A percentile compares a stretch with the other conserved stretches of the same genome.
Conservation (phyloP, 352 stramenopile species). For the Phytophthora litchii region DNA sequence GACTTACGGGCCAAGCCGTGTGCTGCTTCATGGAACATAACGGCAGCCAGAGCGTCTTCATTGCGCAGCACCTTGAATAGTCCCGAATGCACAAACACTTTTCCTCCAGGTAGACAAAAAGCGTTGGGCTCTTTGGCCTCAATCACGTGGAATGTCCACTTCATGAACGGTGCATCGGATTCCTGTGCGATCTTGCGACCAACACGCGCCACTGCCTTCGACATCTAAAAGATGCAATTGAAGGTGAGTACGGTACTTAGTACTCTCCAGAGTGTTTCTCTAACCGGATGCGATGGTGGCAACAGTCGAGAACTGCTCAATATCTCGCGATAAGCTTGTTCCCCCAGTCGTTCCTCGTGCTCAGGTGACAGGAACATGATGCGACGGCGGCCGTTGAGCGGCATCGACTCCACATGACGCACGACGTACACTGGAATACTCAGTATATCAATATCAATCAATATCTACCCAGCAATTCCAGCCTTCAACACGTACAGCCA, state of each 20-base stretch:
- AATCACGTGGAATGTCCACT: constrained; percentile 79
- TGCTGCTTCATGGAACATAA: constrained; percentile 77
- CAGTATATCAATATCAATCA: not conserved
- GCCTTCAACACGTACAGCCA: constrained; percentile 27
- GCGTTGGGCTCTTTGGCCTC: constrained; percentile 71
- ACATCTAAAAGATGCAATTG: constrained; percentile 41
- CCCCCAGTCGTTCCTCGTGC: constrained; percentile 55
- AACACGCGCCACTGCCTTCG: constrained; percentile 58
- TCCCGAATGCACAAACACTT: constrained; percentile 78
- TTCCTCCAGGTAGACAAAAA: constrained; percentile 75
- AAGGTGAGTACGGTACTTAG: constrained; percentile 1
- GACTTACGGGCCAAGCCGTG: constrained; percentile 68
- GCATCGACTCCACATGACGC: constrained; percentile 70
- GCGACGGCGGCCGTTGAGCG: constrained; percentile 52
- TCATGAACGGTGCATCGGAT: constrained; percentile 53
- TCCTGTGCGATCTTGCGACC: constrained; percentile 57
- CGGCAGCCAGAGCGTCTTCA: constrained; percentile 67
- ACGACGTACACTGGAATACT: constrained; percentile 35
- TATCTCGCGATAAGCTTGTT: constrained; percentile 58
- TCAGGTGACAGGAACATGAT: constrained; percentile 70
- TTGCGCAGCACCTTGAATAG: constrained; percentile 70
- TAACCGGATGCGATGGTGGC: constrained; percentile 52
- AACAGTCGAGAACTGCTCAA: constrained; percentile 49
- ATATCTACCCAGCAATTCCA: not conserved
- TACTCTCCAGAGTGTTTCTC: too few relatives aligned